Evolutionary conservation across 192 early-diverging fungal species (phyloP).

Genomic region (Coemansia sp.): DNA sequence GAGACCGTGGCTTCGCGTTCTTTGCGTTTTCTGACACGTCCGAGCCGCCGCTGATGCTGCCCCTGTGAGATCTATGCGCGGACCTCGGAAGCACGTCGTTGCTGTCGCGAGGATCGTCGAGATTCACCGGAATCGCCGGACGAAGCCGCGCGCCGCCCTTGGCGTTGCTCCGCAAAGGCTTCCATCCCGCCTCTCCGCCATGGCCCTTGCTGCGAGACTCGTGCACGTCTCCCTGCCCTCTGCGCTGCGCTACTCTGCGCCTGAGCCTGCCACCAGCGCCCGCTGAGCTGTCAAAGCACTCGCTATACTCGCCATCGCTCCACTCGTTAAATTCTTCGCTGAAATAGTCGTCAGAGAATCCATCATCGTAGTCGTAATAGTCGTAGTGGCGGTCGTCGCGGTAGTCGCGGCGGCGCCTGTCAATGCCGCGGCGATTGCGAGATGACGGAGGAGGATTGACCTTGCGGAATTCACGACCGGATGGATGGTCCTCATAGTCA

Average conservation of each 20-base stretch:
- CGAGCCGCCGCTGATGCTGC: slow-evolving; percentile 10
- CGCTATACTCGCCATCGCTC: slow-evolving; percentile 15
- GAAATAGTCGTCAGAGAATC: slow-evolving; percentile 24
- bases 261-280: slow-evolving; percentile 2
- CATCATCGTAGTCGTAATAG: slow-evolving; percentile 39
- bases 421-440: slow-evolving; percentile 14
- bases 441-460: slow-evolving; percentile 10
- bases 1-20: slow-evolving; percentile 32
- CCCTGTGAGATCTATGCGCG: not conserved
- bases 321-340: slow-evolving; percentile 36
- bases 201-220: not conserved
- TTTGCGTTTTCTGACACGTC: slow-evolving; percentile 8
- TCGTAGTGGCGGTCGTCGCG: slow-evolving; percentile 23
- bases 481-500: slow-evolving; percentile 16
- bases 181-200: not conserved
- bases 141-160: not conserved
- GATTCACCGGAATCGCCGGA: not conserved
- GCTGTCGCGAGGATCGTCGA: slow-evolving; percentile 46
- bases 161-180: not conserved
- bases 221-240: not conserved
- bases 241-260: slow-evolving; percentile 12
- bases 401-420: slow-evolving; percentile 11
- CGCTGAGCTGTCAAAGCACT: slow-evolving; percentile 14
- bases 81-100: slow-evolving; percentile 9
- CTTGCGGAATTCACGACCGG: slow-evolving; percentile 28